phyloP scores from a whole-genome alignment of 1,284 basidiomycete genomes.

The Cutaneotrichosporon sp. region DNA sequence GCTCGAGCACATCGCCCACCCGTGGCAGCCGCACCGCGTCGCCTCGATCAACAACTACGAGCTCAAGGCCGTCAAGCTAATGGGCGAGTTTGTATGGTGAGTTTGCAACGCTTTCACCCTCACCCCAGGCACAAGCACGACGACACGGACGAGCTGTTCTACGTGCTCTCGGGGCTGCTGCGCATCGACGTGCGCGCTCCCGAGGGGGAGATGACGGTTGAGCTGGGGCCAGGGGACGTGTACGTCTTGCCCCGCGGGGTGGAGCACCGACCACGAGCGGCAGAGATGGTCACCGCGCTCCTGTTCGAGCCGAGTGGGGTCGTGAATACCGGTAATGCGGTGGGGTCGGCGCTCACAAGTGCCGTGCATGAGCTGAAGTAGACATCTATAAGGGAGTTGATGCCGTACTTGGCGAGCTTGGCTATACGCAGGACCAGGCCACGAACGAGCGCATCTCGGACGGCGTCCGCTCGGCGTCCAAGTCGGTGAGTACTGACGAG shows the following conservation, averaged over 20 bases:
- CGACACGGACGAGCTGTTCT: constrained; percentile 21
- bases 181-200: constrained; percentile 6
- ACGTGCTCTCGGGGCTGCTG: constrained; percentile 9
- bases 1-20: constrained; percentile 2
- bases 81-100: constrained; percentile 18
- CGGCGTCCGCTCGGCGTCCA: constrained; percentile 50
- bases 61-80: constrained; percentile 15
- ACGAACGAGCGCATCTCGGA: constrained; percentile 57
- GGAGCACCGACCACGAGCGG: constrained; percentile 5
- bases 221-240: constrained; percentile 11
- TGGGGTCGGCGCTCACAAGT: constrained; percentile 1
- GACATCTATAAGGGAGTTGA: neutral
- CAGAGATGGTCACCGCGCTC: neutral
- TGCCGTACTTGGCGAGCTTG: constrained; percentile 35
- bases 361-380: constrained; percentile 2
- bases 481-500: constrained; percentile 19
- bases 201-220: neutral
- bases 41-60: constrained; percentile 17
- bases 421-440: constrained; percentile 42
- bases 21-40: constrained; percentile 16
- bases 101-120: neutral
- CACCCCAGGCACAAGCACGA: constrained; percentile 10
- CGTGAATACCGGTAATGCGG: constrained; percentile 12
- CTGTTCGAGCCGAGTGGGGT: constrained; percentile 11
- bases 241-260: constrained; percentile 8